phyloP scores from a whole-genome alignment of 805 yeast genomes.

The Saturnispora kantuleensis region DNA sequence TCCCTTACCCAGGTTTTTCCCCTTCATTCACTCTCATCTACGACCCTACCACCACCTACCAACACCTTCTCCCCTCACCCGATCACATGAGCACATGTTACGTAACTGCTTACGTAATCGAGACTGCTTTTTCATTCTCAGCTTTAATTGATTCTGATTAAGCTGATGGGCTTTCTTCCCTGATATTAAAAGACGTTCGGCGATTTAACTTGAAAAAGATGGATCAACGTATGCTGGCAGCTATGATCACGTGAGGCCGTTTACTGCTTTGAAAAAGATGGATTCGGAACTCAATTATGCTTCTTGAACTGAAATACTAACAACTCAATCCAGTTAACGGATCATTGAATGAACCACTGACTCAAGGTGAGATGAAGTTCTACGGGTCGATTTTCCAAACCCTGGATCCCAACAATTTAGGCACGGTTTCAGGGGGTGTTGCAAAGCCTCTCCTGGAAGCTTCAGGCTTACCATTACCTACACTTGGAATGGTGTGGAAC shows the following conservation, averaged over 20 bases:
- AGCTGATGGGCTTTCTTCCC: background rate
- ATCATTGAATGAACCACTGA: constrained; percentile 29
- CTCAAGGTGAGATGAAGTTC: constrained; percentile 67
- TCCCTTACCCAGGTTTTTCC: too few species aligned
- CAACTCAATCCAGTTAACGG: constrained; percentile 7
- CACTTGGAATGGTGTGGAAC: constrained; percentile 89
- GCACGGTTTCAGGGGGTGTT: constrained; percentile 79
- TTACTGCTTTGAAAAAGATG: too few species aligned
- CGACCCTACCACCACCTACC: too few species aligned
- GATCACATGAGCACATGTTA: too few species aligned
- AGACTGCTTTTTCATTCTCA: too few species aligned
- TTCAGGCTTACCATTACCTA: constrained; percentile 68
- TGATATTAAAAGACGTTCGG: background rate
- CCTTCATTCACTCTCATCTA: too few species aligned
- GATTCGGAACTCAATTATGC: background rate
- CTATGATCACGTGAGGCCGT: too few species aligned
- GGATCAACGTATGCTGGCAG: constrained; percentile 7
- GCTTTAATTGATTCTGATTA: background rate
- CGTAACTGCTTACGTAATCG: too few species aligned
- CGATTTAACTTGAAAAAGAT: background rate
- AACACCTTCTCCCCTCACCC: too few species aligned
- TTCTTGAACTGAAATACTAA: constrained; percentile 1
- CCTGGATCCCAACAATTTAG: constrained; percentile 69
- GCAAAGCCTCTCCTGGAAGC: constrained; percentile 78
- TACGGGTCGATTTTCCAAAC: constrained; percentile 70